Conservation (phyloP, 2,329 filamentous ascomycete genomes). For the Monilinia polystroma region DNA sequence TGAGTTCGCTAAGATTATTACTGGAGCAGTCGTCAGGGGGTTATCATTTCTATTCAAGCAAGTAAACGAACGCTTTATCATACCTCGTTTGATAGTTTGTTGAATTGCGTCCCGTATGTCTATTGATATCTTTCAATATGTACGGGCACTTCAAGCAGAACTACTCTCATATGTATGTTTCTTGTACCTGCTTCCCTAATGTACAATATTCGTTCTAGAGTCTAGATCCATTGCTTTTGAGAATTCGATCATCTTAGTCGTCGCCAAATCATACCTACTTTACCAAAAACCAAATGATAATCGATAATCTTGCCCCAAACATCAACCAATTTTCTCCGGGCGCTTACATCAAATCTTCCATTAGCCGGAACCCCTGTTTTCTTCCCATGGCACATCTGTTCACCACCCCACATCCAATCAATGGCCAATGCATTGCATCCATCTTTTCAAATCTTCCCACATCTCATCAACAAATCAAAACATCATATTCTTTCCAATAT, state of each 20-base stretch:
- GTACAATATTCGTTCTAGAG: background rate
- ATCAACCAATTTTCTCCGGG: background rate
- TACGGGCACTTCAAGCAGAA: background rate
- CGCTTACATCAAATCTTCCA: constrained; percentile 12
- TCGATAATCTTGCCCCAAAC: too few relatives aligned
- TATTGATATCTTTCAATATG: background rate
- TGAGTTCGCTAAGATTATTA: background rate
- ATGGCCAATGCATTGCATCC: constrained; percentile 8
- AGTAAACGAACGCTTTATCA: background rate
- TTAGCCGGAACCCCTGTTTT: constrained; percentile 16
- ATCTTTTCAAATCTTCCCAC: background rate
- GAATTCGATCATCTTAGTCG: too few relatives aligned
- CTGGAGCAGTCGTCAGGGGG: background rate
- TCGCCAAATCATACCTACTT: too few relatives aligned
- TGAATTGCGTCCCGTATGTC: background rate
- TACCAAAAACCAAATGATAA: too few relatives aligned
- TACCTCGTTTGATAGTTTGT: too few relatives aligned
- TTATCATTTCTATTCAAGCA: background rate
- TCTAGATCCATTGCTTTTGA: background rate
- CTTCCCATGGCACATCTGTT: background rate
- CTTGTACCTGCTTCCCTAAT: constrained; percentile 11
- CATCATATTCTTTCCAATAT: background rate
- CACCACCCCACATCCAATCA: constrained; percentile 6
- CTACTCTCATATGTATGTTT: background rate
- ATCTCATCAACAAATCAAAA: constrained; percentile 8